These are phyloP conservation scores for Tricholoma matsutake DNA, from an alignment of 768 basidiomycete species.

Conservation along the genomic window DNA sequence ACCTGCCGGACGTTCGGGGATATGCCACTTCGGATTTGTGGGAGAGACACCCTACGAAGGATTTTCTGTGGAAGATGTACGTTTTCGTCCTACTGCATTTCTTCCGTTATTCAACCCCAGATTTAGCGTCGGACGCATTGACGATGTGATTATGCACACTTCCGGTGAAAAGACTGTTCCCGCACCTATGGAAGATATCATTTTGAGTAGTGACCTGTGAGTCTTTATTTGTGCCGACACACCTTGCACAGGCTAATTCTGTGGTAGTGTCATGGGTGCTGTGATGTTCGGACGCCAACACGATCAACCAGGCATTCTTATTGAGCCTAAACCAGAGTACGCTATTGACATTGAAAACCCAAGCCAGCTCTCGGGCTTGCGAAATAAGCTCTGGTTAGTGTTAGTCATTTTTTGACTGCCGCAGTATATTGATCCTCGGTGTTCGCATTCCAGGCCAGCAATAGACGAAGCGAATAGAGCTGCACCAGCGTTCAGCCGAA, in stretches of 20 bases:
- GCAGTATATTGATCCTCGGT: neutral
- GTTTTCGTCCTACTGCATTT: slow-evolving; percentile 18
- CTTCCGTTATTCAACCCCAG: neutral
- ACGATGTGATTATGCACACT: slow-evolving; percentile 29
- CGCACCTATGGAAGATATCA: slow-evolving; percentile 23
- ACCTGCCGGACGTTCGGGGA: slow-evolving; percentile 33
- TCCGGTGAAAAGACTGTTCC: slow-evolving; percentile 33
- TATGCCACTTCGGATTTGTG: slow-evolving; percentile 45
- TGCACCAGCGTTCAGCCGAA: slow-evolving; percentile 35
- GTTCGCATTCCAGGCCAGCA: slow-evolving; percentile 21
- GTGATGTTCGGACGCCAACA: slow-evolving; percentile 41
- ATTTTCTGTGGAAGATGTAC: slow-evolving; percentile 8
- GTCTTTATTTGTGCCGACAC: neutral
- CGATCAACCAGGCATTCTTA: slow-evolving; percentile 28
- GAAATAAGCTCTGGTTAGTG: neutral
- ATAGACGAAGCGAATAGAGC: slow-evolving; percentile 39
- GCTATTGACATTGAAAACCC: slow-evolving; percentile 29
- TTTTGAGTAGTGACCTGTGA: slow-evolving; percentile 3
- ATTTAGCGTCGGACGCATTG: slow-evolving; percentile 28
- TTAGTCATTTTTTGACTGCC: neutral
- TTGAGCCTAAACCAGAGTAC: slow-evolving; percentile 25
- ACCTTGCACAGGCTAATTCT: neutral
- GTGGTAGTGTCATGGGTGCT: slow-evolving; percentile 26
- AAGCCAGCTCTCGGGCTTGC: neutral
- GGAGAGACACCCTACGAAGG: slow-evolving; percentile 34